These are phyloP conservation scores for Xylaria multiplex DNA, from an alignment of 2,329 filamentous ascomycete genomes.

Conservation along the genomic window DNA sequence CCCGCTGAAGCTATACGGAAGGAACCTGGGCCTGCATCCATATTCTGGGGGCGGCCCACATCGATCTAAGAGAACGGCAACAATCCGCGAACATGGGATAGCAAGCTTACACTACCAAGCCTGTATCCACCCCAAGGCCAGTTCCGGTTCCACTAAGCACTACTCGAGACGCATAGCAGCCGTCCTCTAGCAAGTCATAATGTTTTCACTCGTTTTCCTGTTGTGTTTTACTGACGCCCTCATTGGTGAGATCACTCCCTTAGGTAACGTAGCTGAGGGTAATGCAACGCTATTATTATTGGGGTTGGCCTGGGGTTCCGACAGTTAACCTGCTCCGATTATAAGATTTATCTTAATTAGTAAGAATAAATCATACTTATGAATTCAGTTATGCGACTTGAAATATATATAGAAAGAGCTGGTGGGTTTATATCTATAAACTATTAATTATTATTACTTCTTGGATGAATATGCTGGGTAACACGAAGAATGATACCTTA, in stretches of 20 bases:
- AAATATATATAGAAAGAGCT: background rate
- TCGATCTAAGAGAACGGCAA: slow-evolving; percentile 40
- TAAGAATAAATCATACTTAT: background rate
- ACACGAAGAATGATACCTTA: background rate
- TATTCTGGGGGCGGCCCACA: slow-evolving; percentile 38
- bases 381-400: background rate
- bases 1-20: slow-evolving; percentile 25
- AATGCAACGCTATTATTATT: slow-evolving; percentile 25
- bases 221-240: slow-evolving; percentile 7
- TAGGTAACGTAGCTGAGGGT: slow-evolving; percentile 16
- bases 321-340: slow-evolving; percentile 4
- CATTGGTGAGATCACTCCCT: slow-evolving; percentile 20
- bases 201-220: slow-evolving; percentile 4
- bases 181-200: slow-evolving; percentile 14
- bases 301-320: slow-evolving; percentile 17
- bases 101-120: slow-evolving; percentile 37
- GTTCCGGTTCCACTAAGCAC: slow-evolving; percentile 37
- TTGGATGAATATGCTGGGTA: background rate
- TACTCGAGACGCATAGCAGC: slow-evolving; percentile 29
- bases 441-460: background rate
- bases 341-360: background rate
- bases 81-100: slow-evolving; percentile 46
- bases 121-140: slow-evolving; percentile 36
- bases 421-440: background rate
- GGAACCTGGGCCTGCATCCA: slow-evolving; percentile 33